phyloP scores from a whole-genome alignment of 129 eudicot genomes.

The Oenanthe sinensis region DNA sequence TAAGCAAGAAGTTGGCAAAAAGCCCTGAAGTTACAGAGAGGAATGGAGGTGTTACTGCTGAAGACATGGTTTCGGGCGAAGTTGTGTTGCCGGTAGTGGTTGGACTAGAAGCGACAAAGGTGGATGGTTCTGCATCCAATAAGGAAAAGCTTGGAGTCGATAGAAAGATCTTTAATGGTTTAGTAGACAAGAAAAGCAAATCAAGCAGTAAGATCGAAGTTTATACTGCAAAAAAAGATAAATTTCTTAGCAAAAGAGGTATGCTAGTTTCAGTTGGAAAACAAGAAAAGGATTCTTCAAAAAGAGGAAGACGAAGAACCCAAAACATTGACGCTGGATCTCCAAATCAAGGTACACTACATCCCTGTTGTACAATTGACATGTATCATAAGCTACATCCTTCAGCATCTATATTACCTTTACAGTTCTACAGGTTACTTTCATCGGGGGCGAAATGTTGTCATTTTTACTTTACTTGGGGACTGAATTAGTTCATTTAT shows the following conservation, averaged over 20 bases:
- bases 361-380: neutral
- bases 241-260: slow-evolving; percentile 13
- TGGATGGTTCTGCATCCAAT: slow-evolving; percentile 17
- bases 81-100: slow-evolving; percentile 13
- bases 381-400: neutral
- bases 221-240: slow-evolving; percentile 11
- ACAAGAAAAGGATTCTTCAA: slow-evolving; percentile 13
- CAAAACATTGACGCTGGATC: slow-evolving; percentile 20
- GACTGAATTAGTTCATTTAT: neutral
- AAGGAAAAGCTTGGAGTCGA: slow-evolving; percentile 17
- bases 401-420: neutral
- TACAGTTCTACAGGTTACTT: neutral
- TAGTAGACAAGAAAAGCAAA: slow-evolving; percentile 5
- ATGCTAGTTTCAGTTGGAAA: slow-evolving; percentile 15
- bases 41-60: slow-evolving; percentile 16
- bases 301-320: slow-evolving; percentile 33
- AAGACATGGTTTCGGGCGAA: slow-evolving; percentile 9
- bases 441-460: neutral
- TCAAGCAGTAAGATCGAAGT: slow-evolving; percentile 5
- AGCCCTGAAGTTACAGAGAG: slow-evolving; percentile 20
- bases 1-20: slow-evolving; percentile 2
- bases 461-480: neutral
- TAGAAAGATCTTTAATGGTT: neutral
- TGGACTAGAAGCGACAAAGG: slow-evolving; percentile 12
- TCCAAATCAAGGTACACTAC: slow-evolving; percentile 31